Evolutionary conservation across 2,329 filamentous ascomycete species (phyloP), one percentile per base, ranked within the genome.

Genomic region (Cadophora luteo-olivacea): DNA sequence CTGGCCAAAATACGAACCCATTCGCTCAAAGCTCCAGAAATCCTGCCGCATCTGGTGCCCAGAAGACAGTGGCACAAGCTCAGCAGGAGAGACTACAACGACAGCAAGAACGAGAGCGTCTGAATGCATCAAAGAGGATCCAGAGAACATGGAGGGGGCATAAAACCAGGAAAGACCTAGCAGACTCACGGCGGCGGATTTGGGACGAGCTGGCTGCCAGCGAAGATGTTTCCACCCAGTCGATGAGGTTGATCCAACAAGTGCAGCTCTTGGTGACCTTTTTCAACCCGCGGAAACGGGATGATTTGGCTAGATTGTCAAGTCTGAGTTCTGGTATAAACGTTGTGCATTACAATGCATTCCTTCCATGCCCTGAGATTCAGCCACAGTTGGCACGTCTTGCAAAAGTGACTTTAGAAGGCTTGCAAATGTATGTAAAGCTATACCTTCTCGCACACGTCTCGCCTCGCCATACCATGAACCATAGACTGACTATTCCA

Each of bases 71-170:
- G 33, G 92, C 91, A 55, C 89, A 93, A 75, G 95, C 95, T 33
- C 93, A 97, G 77, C 92, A 94, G 74, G 94, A 97, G 75, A 90
- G 96, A 36, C 84, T 90, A 72, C 87, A 90, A 74, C 87, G 96
- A 73, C 93, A 97, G 75, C 88, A 89, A 62, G 94, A 98, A 76
- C 87, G 94, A 74, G 90, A 93, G 61, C 89, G 89, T 68, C 81
- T 94, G 61, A 91, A 90, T 76, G 93, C 94, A 4, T 88, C 89
- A 16, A 90, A 87, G 73, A 85, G 82, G 61, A 88, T 98, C 72
- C 96, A 98, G 79, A 87, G 88, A 72, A 83, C 86, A 79, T 98
- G 94, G 94, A 87, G 95, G 78, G 94, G 94, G 16, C 87, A 97
- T 79, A 84, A 79, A 67, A 84, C 82, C 68, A 87, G 94, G 74